These are phyloP conservation scores for Pyrenochaeta sp. DNA, from an alignment of 2,329 filamentous ascomycete genomes.

Conservation along the genomic window DNA sequence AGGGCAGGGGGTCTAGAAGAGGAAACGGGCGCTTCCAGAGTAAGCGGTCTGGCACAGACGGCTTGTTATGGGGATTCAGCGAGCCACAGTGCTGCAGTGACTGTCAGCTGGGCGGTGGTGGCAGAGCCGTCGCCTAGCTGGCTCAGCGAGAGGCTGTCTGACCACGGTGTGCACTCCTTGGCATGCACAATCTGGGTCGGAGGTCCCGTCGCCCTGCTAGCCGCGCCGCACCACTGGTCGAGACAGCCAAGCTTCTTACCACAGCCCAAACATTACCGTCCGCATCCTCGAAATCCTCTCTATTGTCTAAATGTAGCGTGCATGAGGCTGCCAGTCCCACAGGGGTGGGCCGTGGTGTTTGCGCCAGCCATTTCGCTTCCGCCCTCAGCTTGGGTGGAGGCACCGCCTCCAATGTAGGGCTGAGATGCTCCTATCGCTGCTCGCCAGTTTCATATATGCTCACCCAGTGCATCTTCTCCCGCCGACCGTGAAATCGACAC, in stretches of 20 bases:
- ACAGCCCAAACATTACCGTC: conserved; percentile 17
- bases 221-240: conserved; percentile 14
- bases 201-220: conserved; percentile 17
- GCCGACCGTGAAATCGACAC: conserved; percentile 2
- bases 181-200: conserved; percentile 17
- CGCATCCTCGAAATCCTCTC: conserved; percentile 25
- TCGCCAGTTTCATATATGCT: conserved; percentile 25
- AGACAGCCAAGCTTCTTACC: conserved; percentile 12
- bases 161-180: conserved; percentile 16
- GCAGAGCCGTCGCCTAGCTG: conserved; percentile 7
- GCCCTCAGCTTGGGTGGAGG: conserved; percentile 14
- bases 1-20: conserved; percentile 1
- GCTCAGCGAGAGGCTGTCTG: neutral
- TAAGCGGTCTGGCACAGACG: conserved; percentile 13
- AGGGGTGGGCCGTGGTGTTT: neutral
- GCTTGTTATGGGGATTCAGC: conserved; percentile 13
- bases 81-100: conserved; percentile 16
- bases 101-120: conserved; percentile 13
- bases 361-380: conserved; percentile 17
- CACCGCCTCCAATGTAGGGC: conserved; percentile 18
- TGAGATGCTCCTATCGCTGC: conserved; percentile 11
- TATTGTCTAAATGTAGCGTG: conserved; percentile 30
- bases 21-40: neutral
- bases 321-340: conserved; percentile 9
- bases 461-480: conserved; percentile 4